A percentile compares a stretch with the other conserved stretches of the same genome.
Conservation (phyloP, 805 yeast species). For the Starmerella riodocensis region DNA sequence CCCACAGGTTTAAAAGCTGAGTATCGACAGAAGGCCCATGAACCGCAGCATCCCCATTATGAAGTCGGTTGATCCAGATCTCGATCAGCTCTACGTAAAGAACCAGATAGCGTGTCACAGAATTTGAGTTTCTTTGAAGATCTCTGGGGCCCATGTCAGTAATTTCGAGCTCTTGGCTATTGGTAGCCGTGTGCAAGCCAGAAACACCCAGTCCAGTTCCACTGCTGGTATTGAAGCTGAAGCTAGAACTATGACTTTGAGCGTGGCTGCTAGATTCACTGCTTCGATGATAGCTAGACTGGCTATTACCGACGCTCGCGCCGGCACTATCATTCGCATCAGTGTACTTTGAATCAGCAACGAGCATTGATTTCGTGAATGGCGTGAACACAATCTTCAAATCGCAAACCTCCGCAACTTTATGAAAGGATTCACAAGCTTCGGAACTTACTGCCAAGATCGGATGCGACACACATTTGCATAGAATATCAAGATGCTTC, state of each 20-base stretch:
- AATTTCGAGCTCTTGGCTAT: conserved; percentile 7
- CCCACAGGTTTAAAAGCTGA: conserved; percentile 38
- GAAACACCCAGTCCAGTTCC: conserved; percentile 5
- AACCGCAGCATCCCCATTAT: conserved; percentile 17
- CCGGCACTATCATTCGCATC: conserved; percentile 3
- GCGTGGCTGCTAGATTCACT: not conserved
- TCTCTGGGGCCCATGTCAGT: not conserved
- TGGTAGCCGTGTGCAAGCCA: conserved; percentile 5
- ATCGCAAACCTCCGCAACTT: conserved; percentile 10
- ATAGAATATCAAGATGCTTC: conserved; percentile 57
- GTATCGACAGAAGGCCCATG: conserved; percentile 9
- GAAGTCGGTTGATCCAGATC: conserved; percentile 48
- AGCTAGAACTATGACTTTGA: conserved; percentile 11
- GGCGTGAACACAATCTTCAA: conserved; percentile 11
- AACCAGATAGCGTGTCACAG: conserved; percentile 28
- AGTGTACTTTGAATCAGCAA: conserved; percentile 8
- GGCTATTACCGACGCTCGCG: not conserved
- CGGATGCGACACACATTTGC: conserved; percentile 30
- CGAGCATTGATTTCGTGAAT: conserved; percentile 15
- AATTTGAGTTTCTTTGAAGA: not conserved
- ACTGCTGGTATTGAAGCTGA: conserved; percentile 6
- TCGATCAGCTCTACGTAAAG: conserved; percentile 67
- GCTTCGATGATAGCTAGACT: not conserved
- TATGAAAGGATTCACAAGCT: conserved; percentile 10
- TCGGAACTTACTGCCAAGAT: conserved; percentile 5